A percentile compares a stretch with the other conserved stretches of the same genome.
These are phyloP conservation scores for Angomonas desouzai DNA, from an alignment of 208 protist genomes.

Conservation along the genomic window DNA sequence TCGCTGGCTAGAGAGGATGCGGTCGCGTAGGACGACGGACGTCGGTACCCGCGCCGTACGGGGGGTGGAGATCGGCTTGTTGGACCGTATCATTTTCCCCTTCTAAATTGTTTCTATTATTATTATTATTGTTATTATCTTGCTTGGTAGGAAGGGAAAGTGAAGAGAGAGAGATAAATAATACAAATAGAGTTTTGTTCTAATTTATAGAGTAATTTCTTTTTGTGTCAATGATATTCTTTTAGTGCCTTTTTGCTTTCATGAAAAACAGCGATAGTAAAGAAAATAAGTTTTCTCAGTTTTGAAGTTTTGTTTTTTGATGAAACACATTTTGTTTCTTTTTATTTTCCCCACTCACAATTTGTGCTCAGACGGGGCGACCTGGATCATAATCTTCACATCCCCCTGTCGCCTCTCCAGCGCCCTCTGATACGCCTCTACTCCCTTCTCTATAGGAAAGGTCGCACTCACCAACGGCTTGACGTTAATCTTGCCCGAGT, in stretches of 20 bases:
- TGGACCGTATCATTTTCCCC: not conserved
- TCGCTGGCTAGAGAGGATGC: not conserved
- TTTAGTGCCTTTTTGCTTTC: too few species aligned
- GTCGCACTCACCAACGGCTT: constrained; percentile 53
- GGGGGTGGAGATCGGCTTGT: not conserved
- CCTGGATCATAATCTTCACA: constrained; percentile 47
- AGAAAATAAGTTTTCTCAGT: not conserved
- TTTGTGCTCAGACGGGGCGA: constrained; percentile 15
- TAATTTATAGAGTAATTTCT: too few species aligned
- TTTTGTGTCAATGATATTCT: too few species aligned
- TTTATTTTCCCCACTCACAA: not conserved
- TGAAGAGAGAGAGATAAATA: too few species aligned
- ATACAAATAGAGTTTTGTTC: too few species aligned
- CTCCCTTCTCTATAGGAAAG: constrained; percentile 32
- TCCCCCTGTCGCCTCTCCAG: constrained; percentile 34
- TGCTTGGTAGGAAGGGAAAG: too few species aligned
- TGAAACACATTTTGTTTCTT: not conserved
- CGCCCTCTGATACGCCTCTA: constrained; percentile 38
- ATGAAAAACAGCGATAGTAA: too few species aligned
- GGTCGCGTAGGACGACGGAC: not conserved
- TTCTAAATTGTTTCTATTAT: not conserved
- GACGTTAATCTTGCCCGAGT: constrained; percentile 42
- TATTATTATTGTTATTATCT: too few species aligned
- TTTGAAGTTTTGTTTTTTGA: not conserved
- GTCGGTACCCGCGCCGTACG: not conserved